Evolutionary conservation across 2,329 filamentous ascomycete genomes (phyloP).

Genomic region (Raffaelea arxii): DNA sequence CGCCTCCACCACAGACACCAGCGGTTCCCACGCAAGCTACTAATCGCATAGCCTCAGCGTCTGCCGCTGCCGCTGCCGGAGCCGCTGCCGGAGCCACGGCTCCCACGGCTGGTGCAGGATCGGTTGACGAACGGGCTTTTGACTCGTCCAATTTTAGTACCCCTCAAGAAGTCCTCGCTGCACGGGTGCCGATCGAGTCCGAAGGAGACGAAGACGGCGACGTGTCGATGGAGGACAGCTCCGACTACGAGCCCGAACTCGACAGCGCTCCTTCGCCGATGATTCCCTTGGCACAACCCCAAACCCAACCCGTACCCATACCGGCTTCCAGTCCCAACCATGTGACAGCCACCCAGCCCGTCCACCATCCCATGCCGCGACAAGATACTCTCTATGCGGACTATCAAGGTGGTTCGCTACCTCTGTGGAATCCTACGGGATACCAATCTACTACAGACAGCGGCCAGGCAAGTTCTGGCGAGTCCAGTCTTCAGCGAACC

Average conservation of each 20-base stretch:
- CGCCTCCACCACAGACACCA: constrained; percentile 38
- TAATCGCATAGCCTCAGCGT: neutral
- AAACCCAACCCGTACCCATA: too few species aligned
- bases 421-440: too few species aligned
- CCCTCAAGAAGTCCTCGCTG: constrained; percentile 41
- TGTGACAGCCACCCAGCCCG: neutral
- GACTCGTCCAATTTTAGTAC: constrained; percentile 93
- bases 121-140: constrained; percentile 90
- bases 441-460: neutral
- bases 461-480: neutral
- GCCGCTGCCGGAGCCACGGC: constrained; percentile 42
- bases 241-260: constrained; percentile 23
- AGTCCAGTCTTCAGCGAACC: neutral
- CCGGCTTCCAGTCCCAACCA: neutral
- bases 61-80: neutral
- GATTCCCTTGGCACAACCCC: neutral
- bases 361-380: too few species aligned
- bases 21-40: neutral
- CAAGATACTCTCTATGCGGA: too few species aligned
- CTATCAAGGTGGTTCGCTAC: too few species aligned
- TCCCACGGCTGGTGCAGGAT: too few species aligned
- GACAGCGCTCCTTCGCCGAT: constrained; percentile 7
- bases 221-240: constrained; percentile 26
- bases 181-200: constrained; percentile 37
- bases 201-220: constrained; percentile 25